Conservation (phyloP, 805 yeast species). For the Lachancea fermentati region DNA sequence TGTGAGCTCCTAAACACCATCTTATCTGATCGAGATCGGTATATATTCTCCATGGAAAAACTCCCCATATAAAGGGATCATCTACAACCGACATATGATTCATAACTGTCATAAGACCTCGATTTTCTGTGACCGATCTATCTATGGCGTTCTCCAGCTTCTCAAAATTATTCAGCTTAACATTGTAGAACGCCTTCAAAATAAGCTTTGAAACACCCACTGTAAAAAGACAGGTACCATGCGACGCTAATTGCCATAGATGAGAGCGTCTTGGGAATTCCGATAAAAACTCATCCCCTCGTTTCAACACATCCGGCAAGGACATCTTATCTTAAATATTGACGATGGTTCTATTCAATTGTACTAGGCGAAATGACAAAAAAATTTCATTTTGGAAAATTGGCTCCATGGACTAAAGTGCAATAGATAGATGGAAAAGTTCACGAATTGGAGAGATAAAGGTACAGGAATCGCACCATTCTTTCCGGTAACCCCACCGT, state of each 20-base stretch:
- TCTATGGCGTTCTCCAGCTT: slow-evolving; percentile 58
- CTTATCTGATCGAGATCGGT: slow-evolving; percentile 61
- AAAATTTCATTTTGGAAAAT: no score
- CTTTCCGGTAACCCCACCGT: slow-evolving; percentile 46
- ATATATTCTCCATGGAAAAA: slow-evolving; percentile 67
- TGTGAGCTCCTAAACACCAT: slow-evolving; percentile 94
- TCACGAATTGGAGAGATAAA: slow-evolving; percentile 77
- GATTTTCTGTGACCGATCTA: slow-evolving; percentile 57
- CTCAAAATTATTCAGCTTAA: slow-evolving; percentile 55
- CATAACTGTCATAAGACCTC: slow-evolving; percentile 82
- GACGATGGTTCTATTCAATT: background rate
- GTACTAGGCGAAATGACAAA: no score
- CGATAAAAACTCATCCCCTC: slow-evolving; percentile 67
- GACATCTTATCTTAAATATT: slow-evolving; percentile 43
- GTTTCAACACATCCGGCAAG: slow-evolving; percentile 54
- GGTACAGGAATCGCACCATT: slow-evolving; percentile 95
- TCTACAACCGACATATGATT: slow-evolving; percentile 90
- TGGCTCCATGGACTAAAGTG: no score
- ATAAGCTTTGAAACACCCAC: slow-evolving; percentile 60
- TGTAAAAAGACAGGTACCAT: slow-evolving; percentile 60
- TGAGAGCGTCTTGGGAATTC: slow-evolving; percentile 54
- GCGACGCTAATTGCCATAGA: slow-evolving; percentile 65
- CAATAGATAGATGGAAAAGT: slow-evolving; percentile 60
- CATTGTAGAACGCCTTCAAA: slow-evolving; percentile 56
- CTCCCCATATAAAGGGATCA: slow-evolving; percentile 88